These are phyloP conservation scores for Dictyostelium brefeldianum DNA, from an alignment of 78 protist species.

Conservation along the genomic window DNA sequence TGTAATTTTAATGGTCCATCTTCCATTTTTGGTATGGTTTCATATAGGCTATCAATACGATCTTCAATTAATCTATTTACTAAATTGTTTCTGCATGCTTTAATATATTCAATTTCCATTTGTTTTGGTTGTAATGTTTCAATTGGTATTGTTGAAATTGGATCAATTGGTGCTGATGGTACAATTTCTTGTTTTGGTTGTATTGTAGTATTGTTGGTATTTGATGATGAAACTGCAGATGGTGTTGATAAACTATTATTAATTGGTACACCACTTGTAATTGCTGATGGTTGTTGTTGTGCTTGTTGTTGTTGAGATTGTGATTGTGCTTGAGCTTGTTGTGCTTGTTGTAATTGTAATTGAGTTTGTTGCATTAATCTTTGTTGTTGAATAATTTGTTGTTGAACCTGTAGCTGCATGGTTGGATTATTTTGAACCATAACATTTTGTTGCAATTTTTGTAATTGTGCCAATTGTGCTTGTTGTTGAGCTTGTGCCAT, in stretches of 20 bases:
- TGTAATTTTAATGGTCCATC: neutral
- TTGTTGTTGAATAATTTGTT: neutral
- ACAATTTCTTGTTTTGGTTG: neutral
- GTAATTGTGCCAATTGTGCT: neutral
- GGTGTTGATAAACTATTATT: neutral
- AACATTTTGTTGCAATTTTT: neutral
- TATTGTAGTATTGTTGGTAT: neutral
- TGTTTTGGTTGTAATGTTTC: constrained; percentile 55
- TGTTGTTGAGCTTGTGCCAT: neutral
- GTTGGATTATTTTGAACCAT: neutral
- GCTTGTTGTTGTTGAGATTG: neutral
- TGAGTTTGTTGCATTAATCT: neutral
- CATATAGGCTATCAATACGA: neutral
- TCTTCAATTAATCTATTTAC: constrained; percentile 4
- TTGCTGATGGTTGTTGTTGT: neutral
- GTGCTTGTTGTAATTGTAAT: neutral
- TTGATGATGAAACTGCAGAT: neutral
- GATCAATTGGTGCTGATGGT: constrained; percentile 11
- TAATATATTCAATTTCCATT: constrained; percentile 6
- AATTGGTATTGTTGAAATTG: neutral
- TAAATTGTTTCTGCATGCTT: neutral
- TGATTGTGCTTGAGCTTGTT: neutral
- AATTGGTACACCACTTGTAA: neutral
- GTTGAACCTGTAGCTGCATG: neutral
- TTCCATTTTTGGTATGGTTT: neutral